Evolutionary conservation across 495 filamentous ascomycete species (phyloP), one percentile per base, ranked within the genome.

Genomic region (Lasiosphaeria miniovina): DNA sequence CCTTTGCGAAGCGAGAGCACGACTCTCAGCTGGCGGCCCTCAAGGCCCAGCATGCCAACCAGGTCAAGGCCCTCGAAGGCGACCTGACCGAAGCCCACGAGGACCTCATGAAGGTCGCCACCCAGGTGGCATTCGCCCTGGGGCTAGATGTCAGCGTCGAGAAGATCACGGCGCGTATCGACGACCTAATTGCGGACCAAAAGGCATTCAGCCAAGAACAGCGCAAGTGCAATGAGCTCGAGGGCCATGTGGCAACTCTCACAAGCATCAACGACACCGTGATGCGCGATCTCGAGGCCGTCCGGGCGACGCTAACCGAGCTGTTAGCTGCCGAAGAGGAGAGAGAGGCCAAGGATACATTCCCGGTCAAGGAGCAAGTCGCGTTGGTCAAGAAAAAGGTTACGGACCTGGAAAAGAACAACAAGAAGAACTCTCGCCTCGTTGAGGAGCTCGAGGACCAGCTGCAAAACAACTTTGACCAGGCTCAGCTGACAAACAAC

Each of bases 371-470:
- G 54, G 84, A 86, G 52, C 87, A 93, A 63, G 79, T 91, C 65
- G 79, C 86, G n/a, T 80, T 86, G 41, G 77, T 90, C 64, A 83
- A 89, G 70, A 85, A 88, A 77, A 86, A 87, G 75, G 86, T 90
- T 71, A 79, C 82, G 0, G 77, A 80, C 52, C 75, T 87, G 32
- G 84, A 88, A 61, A 75, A 74, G 55, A 84, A 82, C 68, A 84
- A 83, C 69, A 82, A 91, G 75, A 95, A 94, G 78, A 93, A 93
- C 72, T 89, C 89, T 14, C 86, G 89, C 49, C 78, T 99, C 8
- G 89, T 98, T 7, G 91, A 97, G 68, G 94, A 98, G 74, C 86
- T 99, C 15, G 94, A 99, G 72, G 92, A 99, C 61, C 93, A 99
- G 66, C 84, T 99, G n/a, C 88, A 90, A 61, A 90, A 80, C 69